Evolutionary conservation across 2,329 filamentous ascomycete genomes (phyloP), one percentile per base, ranked within the genome.

Genomic region (Phialocephala sp.): DNA sequence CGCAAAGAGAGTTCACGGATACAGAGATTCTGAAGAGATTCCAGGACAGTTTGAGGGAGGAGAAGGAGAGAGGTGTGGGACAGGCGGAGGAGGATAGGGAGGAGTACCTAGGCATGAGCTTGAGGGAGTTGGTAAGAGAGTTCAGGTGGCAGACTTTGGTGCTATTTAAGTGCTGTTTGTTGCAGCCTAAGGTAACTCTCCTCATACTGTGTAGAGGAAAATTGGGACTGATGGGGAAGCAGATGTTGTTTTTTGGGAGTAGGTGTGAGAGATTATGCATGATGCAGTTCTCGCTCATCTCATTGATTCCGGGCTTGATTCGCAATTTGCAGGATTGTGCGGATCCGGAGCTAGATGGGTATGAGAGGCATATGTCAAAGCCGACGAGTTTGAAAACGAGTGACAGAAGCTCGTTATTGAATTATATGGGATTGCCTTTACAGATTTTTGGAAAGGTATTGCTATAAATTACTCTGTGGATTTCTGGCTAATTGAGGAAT

Each of bases 251-350:
- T 81, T 99, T 98, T 74, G 94, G 95, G 68, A 93, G 94, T n/a
- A 89, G 93, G 73, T 98, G 95, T 79, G 95, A 99, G 79, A 87
- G 91, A 70, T 82, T 99, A 72, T 99, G 95, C 85, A 97, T 98
- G 91, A 94, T 97, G 80, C 95, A 99, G 78, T 99, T 98, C 81
- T 95, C 94, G 52, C 86, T 99, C 55, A 90, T 99, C 72, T 97
- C 94, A 61, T 84, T 99, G 74, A 96, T 99, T 81, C 95, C 95
- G 56, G 93, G 94, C 66, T 87, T 99, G 64, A 89, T 98, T 74
- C 89, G 92, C 74, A 93, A 91, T 73, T 85, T 99, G n/a, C 90
- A 96, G 79, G 95, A 99, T 80, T 96, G 92, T 74, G 94, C 95
- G 59, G 93, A 97, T 75, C 95, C 95, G n/a, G 90, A 94, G 54